phyloP scores from a whole-genome alignment of 2,329 filamentous ascomycete genomes.

The Cordyceps javanica region DNA sequence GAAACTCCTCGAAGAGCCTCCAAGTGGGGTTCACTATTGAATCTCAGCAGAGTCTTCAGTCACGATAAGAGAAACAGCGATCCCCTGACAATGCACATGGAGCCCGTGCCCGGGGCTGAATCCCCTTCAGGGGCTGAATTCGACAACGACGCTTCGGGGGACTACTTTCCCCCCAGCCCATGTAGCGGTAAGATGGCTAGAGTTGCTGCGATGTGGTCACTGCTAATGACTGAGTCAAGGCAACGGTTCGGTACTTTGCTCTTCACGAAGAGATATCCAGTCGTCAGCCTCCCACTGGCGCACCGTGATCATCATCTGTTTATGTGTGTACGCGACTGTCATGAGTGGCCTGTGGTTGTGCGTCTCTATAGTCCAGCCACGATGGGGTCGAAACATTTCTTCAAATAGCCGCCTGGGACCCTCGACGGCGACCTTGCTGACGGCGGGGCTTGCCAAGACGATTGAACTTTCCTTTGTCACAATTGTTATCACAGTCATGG shows the following conservation, averaged over 20 bases:
- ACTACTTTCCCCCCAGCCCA: not conserved
- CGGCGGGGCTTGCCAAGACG: constrained; percentile 65
- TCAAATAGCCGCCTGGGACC: constrained; percentile 48
- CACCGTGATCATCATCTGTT: constrained; percentile 36
- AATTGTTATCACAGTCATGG: constrained; percentile 67
- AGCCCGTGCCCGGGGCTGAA: not conserved
- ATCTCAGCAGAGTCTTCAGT: not conserved
- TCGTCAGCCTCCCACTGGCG: constrained; percentile 39
- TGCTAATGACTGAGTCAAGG: not conserved
- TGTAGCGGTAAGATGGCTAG: not conserved
- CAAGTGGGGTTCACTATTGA: not conserved
- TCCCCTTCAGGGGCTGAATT: not conserved
- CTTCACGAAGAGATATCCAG: constrained; percentile 26
- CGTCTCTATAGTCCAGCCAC: constrained; percentile 54
- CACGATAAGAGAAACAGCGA: not conserved
- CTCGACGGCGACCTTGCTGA: constrained; percentile 59
- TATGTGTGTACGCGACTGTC: constrained; percentile 57
- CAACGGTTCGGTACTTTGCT: constrained; percentile 28
- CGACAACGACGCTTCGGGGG: too few relatives aligned
- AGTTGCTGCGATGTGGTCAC: not conserved
- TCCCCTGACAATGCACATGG: not conserved
- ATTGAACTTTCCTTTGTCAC: constrained; percentile 76
- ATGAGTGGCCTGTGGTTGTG: constrained; percentile 62
- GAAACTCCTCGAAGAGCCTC: not conserved
- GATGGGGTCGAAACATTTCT: constrained; percentile 54